Evolutionary conservation across 2,329 filamentous ascomycete species (phyloP), one percentile per base, ranked within the genome.

Genomic region (Furcasterigmium sp.): DNA sequence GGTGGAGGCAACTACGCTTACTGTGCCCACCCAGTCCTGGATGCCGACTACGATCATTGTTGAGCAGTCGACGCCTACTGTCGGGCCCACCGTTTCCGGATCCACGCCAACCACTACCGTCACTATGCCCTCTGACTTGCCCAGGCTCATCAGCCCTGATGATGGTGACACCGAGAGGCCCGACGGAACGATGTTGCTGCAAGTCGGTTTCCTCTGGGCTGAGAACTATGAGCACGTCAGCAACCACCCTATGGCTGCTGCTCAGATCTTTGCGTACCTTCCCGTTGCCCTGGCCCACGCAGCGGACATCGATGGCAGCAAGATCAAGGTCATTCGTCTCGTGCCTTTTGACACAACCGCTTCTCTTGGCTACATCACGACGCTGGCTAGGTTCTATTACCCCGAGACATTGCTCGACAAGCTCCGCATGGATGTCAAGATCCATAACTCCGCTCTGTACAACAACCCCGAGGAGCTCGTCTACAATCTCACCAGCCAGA

Each of bases 141-240:
- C 90, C 17, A 80, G 80, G 55, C 77, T 87, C 35, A 91, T 96
- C 51, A 78, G 82, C 21, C 88, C 89, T 8, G 77, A 80, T 32
- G 73, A 76, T 44, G 72, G 76, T 39, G 69, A 73, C 17, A 53
- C 60, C 9, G 46, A 67, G 5, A 62, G 72, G 15, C 85, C 87
- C 0, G 65, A 72, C 4, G 85, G 87, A 52, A 81, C 78, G 1
- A 81, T 79, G 4, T 65, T 87, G 53, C 84, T 95, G 53, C 89
- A 95, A 60, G 76, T 97, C 49, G 93, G 87, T 26, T 96, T 97
- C 75, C 70, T 80, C 41, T 85, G 82, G 57, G 77, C 79, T 2
- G 75, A 95, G 53, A 91, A 94, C 68, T 98, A 93, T 63, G 69
- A 77, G 8, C 95, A 94, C 58, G 86, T 97, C 21, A 82, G 85